Percentiles rank a stretch among this genome's conserved stretches.
Conservation (phyloP, 495 filamentous ascomycete species). For the Thermochaetoides thermophila region DNA sequence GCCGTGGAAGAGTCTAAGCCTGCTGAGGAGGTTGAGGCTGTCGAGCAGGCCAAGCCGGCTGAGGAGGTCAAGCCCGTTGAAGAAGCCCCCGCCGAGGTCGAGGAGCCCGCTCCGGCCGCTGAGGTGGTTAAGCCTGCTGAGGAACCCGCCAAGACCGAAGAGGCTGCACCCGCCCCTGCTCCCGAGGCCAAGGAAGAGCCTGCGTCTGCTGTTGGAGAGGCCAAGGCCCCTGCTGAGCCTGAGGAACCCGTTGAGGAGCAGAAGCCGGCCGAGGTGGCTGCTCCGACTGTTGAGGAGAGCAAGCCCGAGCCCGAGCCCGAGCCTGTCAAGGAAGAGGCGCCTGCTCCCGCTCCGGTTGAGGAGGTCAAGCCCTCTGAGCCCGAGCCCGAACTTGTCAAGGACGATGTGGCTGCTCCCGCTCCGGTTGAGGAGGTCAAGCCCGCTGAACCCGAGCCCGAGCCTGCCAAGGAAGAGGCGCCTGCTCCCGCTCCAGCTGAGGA, state of each 20-base stretch:
- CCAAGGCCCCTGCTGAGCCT: constrained; percentile 1
- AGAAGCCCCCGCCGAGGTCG: not conserved
- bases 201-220: not conserved
- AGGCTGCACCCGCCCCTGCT: not conserved
- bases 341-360: not conserved
- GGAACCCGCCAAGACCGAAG: too few relatives aligned
- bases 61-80: too few relatives aligned
- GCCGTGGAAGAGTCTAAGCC: constrained; percentile 2
- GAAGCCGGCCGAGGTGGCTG: not conserved
- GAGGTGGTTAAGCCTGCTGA: too few relatives aligned
- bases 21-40: too few relatives aligned
- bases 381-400: not conserved
- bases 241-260: constrained; percentile 1
- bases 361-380: not conserved
- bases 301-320: not conserved
- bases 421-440: constrained; percentile 1
- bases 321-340: constrained; percentile 2
- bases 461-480: not conserved
- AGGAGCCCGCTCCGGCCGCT: too few relatives aligned
- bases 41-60: too few relatives aligned
- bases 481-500: constrained; percentile 1
- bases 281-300: not conserved
- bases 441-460: too few relatives aligned
- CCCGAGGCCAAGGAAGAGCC: not conserved
- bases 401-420: not conserved